Conservation (phyloP, 352 stramenopile species). For the Phytopythium vexans region DNA sequence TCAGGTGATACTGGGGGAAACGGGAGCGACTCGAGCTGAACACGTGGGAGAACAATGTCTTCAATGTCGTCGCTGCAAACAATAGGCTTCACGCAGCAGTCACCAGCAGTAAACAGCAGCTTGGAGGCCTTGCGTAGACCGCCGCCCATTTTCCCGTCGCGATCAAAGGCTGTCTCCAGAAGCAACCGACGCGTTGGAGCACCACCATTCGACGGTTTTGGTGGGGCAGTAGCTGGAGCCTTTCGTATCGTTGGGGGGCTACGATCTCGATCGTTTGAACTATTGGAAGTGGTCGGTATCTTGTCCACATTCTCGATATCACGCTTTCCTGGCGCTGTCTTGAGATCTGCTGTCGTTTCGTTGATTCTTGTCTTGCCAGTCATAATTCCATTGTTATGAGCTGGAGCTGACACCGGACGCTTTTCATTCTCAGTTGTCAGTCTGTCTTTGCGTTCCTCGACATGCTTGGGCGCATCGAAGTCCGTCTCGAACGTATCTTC, state of each 20-base stretch:
- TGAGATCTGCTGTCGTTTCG: no score
- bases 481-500: no score
- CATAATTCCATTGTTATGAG: no score
- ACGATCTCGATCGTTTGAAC: no score
- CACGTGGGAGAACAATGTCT: constrained; percentile 16
- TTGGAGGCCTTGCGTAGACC: constrained; percentile 41
- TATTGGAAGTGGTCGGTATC: no score
- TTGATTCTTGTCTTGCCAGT: no score
- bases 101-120: constrained; percentile 55
- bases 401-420: no score
- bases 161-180: constrained; percentile 28
- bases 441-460: no score
- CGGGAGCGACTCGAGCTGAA: constrained; percentile 24
- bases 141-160: constrained; percentile 23
- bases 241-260: background rate
- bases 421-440: no score
- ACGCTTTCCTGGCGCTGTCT: no score
- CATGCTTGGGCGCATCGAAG: no score
- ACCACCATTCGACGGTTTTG: constrained; percentile 4
- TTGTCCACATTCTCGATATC: no score
- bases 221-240: constrained; percentile 28
- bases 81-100: constrained; percentile 63
- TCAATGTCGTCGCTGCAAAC: constrained; percentile 55
- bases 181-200: constrained; percentile 7
- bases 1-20: constrained; percentile 40